A percentile compares a stretch with the other conserved stretches of the same genome.
These are phyloP conservation scores for Nicotiana noctiflora DNA, from an alignment of 257 asterid genomes.

Conservation along the genomic window DNA sequence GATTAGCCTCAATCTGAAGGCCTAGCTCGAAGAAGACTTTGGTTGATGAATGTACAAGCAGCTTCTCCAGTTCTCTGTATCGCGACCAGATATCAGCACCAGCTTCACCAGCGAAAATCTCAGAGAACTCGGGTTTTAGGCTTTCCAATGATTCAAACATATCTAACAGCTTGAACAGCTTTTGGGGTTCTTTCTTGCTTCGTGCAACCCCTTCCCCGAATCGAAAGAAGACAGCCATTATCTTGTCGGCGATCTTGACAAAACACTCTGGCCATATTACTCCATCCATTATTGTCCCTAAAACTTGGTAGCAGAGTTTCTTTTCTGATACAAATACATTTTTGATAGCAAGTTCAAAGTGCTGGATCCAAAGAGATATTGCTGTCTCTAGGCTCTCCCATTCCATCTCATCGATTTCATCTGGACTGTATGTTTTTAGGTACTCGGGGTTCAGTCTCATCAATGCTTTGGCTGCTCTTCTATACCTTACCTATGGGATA, in stretches of 20 bases:
- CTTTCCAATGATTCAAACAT: conserved; percentile 55
- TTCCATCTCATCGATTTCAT: conserved; percentile 66
- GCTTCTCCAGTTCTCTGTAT: conserved; percentile 63
- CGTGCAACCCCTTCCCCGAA: conserved; percentile 83
- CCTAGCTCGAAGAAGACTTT: conserved; percentile 68
- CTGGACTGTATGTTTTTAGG: conserved; percentile 57
- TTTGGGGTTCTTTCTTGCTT: conserved; percentile 75
- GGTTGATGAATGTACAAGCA: conserved; percentile 58
- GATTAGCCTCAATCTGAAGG: conserved; percentile 65
- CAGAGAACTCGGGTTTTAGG: conserved; percentile 39
- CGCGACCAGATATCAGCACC: conserved; percentile 54
- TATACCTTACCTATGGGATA: conserved; percentile 53
- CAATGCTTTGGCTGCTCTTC: conserved; percentile 79
- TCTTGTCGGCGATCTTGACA: conserved; percentile 70
- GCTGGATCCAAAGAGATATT: conserved; percentile 66
- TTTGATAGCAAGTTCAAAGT: conserved; percentile 51
- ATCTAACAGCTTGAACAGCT: conserved; percentile 80
- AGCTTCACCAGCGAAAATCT: conserved; percentile 52
- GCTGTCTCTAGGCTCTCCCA: conserved; percentile 71
- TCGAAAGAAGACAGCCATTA: conserved; percentile 90
- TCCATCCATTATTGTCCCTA: conserved; percentile 46
- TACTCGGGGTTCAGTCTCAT: conserved; percentile 69
- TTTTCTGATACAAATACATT: conserved; percentile 58
- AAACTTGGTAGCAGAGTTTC: conserved; percentile 41
- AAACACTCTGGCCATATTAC: conserved; percentile 67